Base-by-base conservation (phyloP, 2,329 filamentous ascomycete species). In the Curvularia lunata region DNA sequence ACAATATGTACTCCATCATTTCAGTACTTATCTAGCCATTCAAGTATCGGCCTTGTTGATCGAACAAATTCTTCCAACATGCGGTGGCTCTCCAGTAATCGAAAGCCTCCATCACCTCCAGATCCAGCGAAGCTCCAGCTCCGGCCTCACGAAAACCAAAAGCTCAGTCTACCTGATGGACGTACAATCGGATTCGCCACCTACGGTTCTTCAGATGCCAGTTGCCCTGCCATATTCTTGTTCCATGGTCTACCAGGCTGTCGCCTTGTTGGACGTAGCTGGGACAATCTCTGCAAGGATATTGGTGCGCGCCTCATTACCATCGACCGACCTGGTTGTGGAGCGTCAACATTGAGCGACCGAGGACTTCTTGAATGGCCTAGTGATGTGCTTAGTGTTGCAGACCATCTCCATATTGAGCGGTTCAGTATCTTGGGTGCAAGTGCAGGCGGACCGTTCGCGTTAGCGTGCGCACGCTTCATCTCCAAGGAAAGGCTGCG, bases 371-470 rank as follows among this genome's bases (percentile, higher is more conserved):
- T 61, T 37, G 75, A 79, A 59, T 78, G 74, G 72, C 74, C 80
- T 5, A 51, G 70, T 5, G 80, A 83, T 57, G 62, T 82, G 4
- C 80, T 34, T 3, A 34, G 30, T 34, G 12, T 34, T 34, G 30
- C 30, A 34, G 30, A 34, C 30, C 30, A 34, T 34, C 30, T 34
- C 30, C 30, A 34, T 9, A 34, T 34, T 16, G 30, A 34, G 30
- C 30, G 30, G 10, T 34, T 34, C 12, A 34, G 30, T 16, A 9
- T 34, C 30, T 16, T 34, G 30, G 30, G 81, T 1, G 66, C 74
- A 4, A 81, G 78, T 1, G 81, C 80, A 5, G 81, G 81, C 21
- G 78, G 79, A 0, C 81, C 80, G 2, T 82, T 79, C 61, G 75
- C 76, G 1, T 65, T 82, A 4, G 80, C 80, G n/a, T 83, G 80